Conservation (phyloP, 306 rosid genomes). For the Prunus mume region DNA sequence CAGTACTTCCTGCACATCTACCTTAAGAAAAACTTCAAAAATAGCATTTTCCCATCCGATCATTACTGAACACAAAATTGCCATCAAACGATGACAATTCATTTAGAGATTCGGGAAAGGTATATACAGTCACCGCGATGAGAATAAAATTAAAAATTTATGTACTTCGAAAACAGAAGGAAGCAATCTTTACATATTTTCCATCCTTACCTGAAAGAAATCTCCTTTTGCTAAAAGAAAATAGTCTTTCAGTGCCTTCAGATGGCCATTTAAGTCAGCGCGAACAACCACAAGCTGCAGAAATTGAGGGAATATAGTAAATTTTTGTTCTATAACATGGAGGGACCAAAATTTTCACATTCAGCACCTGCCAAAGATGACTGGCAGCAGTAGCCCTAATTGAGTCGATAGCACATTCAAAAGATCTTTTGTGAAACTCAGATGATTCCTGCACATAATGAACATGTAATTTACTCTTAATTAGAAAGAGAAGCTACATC, state of each 20-base stretch:
- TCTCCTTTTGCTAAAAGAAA: constrained; percentile 98
- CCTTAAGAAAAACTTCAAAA: neutral
- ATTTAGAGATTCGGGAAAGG: neutral
- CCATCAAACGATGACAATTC: neutral
- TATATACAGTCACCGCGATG: neutral
- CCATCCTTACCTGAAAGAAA: constrained; percentile 81
- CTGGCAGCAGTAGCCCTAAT: constrained; percentile 88
- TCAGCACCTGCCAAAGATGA: constrained; percentile 97
- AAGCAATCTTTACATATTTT: constrained; percentile 15
- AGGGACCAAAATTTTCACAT: constrained; percentile 23
- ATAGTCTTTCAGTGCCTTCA: constrained; percentile 91
- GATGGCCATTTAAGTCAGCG: constrained; percentile 92
- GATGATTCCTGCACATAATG: constrained; percentile 69
- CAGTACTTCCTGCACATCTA: neutral
- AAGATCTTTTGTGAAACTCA: constrained; percentile 91
- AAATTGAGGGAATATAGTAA: constrained; percentile 28
- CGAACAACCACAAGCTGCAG: constrained; percentile 96
- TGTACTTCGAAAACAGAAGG: constrained; percentile 4
- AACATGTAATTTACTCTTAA: constrained; percentile 15
- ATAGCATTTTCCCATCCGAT: neutral
- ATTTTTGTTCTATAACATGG: constrained; percentile 20
- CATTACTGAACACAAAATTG: neutral
- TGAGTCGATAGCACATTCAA: constrained; percentile 86
- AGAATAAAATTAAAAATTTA: neutral
- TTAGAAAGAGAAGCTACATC: neutral